Evolutionary conservation across 208 protist genomes (phyloP).

Genomic region (Lotmaria passim): DNA sequence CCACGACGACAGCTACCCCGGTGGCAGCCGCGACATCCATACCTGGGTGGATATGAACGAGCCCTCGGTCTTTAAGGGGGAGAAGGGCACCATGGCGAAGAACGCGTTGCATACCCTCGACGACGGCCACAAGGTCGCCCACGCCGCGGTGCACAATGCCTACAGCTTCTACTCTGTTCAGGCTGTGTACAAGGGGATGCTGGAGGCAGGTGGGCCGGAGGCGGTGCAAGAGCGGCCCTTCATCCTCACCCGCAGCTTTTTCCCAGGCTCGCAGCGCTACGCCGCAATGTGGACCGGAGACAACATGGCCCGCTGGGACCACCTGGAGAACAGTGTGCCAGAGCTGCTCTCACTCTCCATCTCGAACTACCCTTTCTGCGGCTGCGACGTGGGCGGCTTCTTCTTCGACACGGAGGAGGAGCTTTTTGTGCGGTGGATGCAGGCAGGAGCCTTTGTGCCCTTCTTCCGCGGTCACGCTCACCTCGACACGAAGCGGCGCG

Average conservation of each 20-base stretch:
- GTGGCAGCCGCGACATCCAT: conserved; percentile 91
- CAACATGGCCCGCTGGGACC: conserved; percentile 96
- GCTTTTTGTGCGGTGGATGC: conserved; percentile 98
- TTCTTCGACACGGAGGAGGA: conserved; percentile 97
- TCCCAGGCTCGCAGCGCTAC: conserved; percentile 97
- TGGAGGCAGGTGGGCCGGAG: conserved; percentile 53
- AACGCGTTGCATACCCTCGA: conserved; percentile 87
- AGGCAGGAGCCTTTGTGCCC: conserved; percentile 95
- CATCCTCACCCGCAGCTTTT: conserved; percentile 98
- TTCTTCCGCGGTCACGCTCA: conserved; percentile 98
- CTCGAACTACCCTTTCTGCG: conserved; percentile 95
- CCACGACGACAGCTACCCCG: conserved; percentile 88
- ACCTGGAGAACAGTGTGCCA: conserved; percentile 93
- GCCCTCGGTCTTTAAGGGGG: conserved; percentile 97
- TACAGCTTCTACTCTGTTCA: conserved; percentile 95
- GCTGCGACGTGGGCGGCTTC: conserved; percentile 98
- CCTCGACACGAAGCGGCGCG: conserved; percentile 96
- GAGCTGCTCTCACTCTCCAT: conserved; percentile 97
- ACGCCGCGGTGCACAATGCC: conserved; percentile 98
- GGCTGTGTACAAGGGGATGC: conserved; percentile 89
- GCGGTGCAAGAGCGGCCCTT: conserved; percentile 91
- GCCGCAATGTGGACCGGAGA: conserved; percentile 98
- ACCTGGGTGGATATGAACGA: conserved; percentile 99
- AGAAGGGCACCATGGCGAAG: conserved; percentile 95
- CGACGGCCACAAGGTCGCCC: conserved; percentile 73